Evolutionary conservation across 768 basidiomycete genomes (phyloP), one percentile per base, ranked within the genome.

Genomic region (Imleria badia): DNA sequence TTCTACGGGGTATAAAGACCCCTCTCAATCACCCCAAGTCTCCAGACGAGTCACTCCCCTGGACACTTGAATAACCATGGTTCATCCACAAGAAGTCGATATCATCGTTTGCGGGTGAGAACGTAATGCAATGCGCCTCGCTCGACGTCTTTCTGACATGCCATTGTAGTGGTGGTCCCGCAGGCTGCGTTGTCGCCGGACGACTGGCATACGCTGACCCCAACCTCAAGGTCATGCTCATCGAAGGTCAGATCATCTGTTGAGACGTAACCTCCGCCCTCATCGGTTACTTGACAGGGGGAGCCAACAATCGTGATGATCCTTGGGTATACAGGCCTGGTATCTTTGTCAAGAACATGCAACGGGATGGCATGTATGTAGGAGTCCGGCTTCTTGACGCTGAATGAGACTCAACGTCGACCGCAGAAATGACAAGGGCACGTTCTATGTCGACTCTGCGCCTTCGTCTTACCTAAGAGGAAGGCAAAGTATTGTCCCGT

Each of bases 281-380:
- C 26, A 35, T 20, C 1, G 8, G 22, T 58, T 35, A n/a, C 13
- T 23, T 22, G 41, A 26, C 31, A 85, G 84, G 77, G 50, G 85
- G 86, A 53, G 81, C 82, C 19, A 86, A 86, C 75, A 87, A 87
- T 71, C 76, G 83, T 14, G 85, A 86, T 60, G 86, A 87, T 56
- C 86, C 85, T 41, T 87, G 84, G 85, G 86, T 88, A 46, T 87
- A 87, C 67, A 74, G 83, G 38, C 84, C 84, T 42, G 86, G 85
- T 62, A 85, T 87, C 62, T 86, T 78, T 55, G 83, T 84, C 49
- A 80, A 73, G 68, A 88, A 88, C 68, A 88, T 88, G 86, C 84
- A 86, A 66, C 73, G 73, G 6, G 79, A 86, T 61, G 85, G 84
- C 64, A 72, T 86, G 85, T 86, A 69, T 59, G 83, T 65, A n/a